These are phyloP conservation scores for Alternaria incomplexa DNA, from an alignment of 2,329 filamentous ascomycete genomes.

Conservation along the genomic window DNA sequence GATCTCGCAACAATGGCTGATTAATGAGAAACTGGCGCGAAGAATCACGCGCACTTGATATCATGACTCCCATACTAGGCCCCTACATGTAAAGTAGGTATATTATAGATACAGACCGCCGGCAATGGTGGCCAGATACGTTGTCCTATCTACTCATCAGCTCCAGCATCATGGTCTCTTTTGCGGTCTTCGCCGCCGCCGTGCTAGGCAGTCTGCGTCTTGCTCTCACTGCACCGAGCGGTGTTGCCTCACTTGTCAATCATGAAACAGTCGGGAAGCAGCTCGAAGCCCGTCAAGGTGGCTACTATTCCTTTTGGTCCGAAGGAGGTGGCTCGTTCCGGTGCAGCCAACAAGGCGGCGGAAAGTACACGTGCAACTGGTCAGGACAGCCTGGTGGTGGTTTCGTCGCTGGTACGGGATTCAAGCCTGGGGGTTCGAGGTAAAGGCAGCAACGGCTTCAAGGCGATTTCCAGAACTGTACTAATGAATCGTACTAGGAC, in stretches of 20 bases:
- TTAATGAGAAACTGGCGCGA: not conserved
- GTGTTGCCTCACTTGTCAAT: not conserved
- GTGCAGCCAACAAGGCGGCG: conserved; percentile 28
- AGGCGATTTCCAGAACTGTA: not conserved
- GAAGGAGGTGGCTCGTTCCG: conserved; percentile 50
- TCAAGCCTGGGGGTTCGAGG: conserved; percentile 45
- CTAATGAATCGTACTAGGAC: conserved; percentile 4
- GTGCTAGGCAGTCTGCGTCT: not conserved
- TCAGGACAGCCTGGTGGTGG: conserved; percentile 13
- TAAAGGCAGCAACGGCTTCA: conserved; percentile 49
- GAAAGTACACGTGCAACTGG: conserved; percentile 33
- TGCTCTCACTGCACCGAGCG: conserved; percentile 2
- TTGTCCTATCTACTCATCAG: not conserved
- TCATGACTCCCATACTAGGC: not conserved
- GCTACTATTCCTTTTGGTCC: conserved; percentile 66
- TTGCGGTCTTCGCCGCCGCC: not conserved
- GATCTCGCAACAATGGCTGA: not conserved
- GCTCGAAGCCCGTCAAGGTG: conserved; percentile 9
- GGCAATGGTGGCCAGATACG: not conserved
- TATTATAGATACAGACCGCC: not conserved
- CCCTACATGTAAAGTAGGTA: not conserved
- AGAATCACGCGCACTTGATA: not conserved
- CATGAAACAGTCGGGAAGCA: conserved; percentile 15
- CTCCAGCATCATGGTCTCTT: conserved; percentile 1
- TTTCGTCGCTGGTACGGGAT: conserved; percentile 36